These are phyloP conservation scores for Isoetes taiwanensis DNA, from an alignment of 75 land plant species.

Conservation along the genomic window DNA sequence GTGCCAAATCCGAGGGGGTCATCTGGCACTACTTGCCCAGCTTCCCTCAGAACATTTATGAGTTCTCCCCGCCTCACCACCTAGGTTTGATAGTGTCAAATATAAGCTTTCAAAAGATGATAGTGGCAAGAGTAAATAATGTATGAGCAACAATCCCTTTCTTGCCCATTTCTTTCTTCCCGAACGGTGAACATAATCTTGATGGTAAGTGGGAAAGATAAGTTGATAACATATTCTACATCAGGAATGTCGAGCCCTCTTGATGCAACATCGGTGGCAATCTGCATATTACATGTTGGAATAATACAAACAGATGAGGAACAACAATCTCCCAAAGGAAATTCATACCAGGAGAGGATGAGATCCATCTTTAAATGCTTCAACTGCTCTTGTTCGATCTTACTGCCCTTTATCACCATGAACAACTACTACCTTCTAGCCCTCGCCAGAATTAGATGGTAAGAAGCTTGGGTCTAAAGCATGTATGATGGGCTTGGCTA, in stretches of 20 bases:
- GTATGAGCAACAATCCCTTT: constrained; percentile 97
- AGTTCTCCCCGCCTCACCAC: constrained; percentile 81
- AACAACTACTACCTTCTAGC: constrained; percentile 83
- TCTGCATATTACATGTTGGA: too few relatives aligned
- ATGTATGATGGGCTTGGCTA: too few relatives aligned
- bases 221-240: constrained; percentile 96
- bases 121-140: constrained; percentile 76
- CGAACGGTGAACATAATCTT: constrained; percentile 95
- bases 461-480: too few relatives aligned
- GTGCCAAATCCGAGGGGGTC: constrained; percentile 83
- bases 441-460: too few relatives aligned
- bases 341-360: constrained; percentile 85
- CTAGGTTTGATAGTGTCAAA: neutral
- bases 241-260: constrained; percentile 96
- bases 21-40: constrained; percentile 65
- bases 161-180: constrained; percentile 91
- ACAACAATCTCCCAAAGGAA: too few relatives aligned
- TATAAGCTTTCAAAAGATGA: neutral
- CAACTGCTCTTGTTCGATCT: constrained; percentile 64
- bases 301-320: too few relatives aligned
- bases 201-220: constrained; percentile 93
- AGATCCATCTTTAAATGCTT: constrained; percentile 69
- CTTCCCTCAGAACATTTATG: constrained; percentile 88
- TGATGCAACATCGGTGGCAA: constrained; percentile 97
- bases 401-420: constrained; percentile 84